phyloP scores from a whole-genome alignment of 2,329 filamentous ascomycete species.

The Aspergillus felis region DNA sequence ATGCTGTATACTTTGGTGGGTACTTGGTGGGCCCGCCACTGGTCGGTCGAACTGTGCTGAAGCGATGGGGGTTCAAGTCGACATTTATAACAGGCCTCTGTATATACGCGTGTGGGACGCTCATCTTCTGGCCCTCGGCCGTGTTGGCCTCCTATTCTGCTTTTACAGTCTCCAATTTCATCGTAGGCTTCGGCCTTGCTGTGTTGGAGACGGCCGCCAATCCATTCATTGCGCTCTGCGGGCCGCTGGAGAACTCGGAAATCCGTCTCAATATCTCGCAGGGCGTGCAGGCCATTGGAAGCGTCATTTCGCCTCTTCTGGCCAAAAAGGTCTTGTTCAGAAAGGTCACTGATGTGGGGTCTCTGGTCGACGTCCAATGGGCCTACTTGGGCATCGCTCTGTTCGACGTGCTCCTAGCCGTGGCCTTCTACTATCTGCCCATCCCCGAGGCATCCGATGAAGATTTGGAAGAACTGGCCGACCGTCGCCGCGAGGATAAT shows the following conservation, averaged over 20 bases:
- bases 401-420: conserved; percentile 56
- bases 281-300: conserved; percentile 59
- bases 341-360: conserved; percentile 44
- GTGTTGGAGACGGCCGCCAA: conserved; percentile 60
- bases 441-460: conserved; percentile 60
- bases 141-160: conserved; percentile 59
- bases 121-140: conserved; percentile 63
- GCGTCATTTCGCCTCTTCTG: conserved; percentile 56
- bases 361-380: conserved; percentile 60
- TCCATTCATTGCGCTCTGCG: conserved; percentile 60
- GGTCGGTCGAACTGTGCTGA: conserved; percentile 53
- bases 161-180: conserved; percentile 60
- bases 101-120: conserved; percentile 59
- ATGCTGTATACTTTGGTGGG: conserved; percentile 58
- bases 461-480: conserved; percentile 54
- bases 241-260: conserved; percentile 58
- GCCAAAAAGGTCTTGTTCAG: conserved; percentile 58
- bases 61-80: conserved; percentile 59
- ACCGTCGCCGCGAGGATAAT: conserved; percentile 49
- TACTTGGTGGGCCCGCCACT: conserved; percentile 55
- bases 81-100: conserved; percentile 58
- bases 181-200: conserved; percentile 58
- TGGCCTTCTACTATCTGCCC: conserved; percentile 59
- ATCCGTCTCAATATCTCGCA: conserved; percentile 59
- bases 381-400: conserved; percentile 61